Evolutionary conservation across 164 flowering plant species (phyloP), one percentile per base, ranked within the genome.

Genomic region (Saururus chinensis): DNA sequence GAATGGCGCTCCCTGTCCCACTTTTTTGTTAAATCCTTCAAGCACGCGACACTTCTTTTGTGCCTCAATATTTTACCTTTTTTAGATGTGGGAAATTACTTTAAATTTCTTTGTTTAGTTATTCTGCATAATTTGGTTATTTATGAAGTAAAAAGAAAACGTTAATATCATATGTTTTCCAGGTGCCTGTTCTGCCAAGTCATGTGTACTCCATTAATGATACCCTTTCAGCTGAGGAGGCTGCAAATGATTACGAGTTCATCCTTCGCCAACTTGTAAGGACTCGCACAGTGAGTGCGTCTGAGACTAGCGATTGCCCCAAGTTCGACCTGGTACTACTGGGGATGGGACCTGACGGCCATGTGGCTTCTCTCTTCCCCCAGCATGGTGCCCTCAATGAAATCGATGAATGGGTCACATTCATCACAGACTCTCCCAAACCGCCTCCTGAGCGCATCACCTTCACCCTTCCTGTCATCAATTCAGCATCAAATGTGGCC

Each of bases 391-490:
- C 63, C 19, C 77, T 88, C 6, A 70, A 80, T 4, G 82, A 75
- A 70, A 79, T 70, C 56, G 73, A 77, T 19, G 81, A 80, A 10
- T 88, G 95, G 95, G 85, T 88, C 20, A 82, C 88, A n/a, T 88
- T 71, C 62, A 77, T 88, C 23, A 82, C 80, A 7, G 84, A 84
- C 66, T 86, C 95, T 51, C 91, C 95, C 19, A 74, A 82, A 68
- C 79, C 95, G 25, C 95, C 92, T 51, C 95, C 89, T 0, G 89
- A 85, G 77, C 71, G 92, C 60, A 85, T 85, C 72, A 86, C 95
- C 1, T 85, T 88, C 73, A 88, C 95, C 26, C 57, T 88, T 59
- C 95, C 95, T 8, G 92, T 88, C 62, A 82, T 88, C 78, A 88
- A 86, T 71, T 84, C 88, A 0, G 84, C 92, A 0, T 72, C 95